Conservation (phyloP, 2,329 filamentous ascomycete species). For the Hymenoscyphus linearis region DNA sequence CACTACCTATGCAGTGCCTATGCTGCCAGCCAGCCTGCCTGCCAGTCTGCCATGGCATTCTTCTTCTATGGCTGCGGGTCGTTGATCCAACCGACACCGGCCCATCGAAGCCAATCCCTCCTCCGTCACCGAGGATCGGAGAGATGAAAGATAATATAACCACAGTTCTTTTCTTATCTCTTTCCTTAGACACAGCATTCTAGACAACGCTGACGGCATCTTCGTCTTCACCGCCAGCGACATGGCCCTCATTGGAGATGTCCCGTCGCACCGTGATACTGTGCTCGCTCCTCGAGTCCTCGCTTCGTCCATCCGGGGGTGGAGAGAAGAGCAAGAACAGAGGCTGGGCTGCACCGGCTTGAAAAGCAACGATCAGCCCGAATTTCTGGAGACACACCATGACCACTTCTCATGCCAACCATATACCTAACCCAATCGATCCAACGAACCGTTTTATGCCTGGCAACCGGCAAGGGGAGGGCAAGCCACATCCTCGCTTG, state of each 20-base stretch:
- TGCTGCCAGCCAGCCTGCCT: background rate
- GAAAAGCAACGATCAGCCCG: constrained; percentile 3
- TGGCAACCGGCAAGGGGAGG: background rate
- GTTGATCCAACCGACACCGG: background rate
- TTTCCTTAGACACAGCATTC: background rate
- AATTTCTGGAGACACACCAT: constrained; percentile 9
- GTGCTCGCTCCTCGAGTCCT: background rate
- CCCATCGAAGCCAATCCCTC: background rate
- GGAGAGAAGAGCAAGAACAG: background rate
- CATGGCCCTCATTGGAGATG: background rate
- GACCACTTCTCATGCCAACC: background rate
- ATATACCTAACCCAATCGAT: background rate
- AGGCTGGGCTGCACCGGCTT: background rate
- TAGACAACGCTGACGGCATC: background rate
- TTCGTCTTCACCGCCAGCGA: background rate
- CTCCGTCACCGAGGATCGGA: background rate
- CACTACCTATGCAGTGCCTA: too few species aligned
- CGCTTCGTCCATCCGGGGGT: background rate
- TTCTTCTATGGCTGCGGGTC: background rate
- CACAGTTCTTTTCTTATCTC: too few species aligned
- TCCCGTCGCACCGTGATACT: background rate
- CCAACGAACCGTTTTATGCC: background rate
- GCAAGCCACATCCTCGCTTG: constrained; percentile 4
- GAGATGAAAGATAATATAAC: too few species aligned
- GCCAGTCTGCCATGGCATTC: too few species aligned